A percentile compares a stretch with the other conserved stretches of the same genome.
Evolutionary conservation across 2,329 filamentous ascomycete species (phyloP).

Genomic region (Ascochyta koolunga): DNA sequence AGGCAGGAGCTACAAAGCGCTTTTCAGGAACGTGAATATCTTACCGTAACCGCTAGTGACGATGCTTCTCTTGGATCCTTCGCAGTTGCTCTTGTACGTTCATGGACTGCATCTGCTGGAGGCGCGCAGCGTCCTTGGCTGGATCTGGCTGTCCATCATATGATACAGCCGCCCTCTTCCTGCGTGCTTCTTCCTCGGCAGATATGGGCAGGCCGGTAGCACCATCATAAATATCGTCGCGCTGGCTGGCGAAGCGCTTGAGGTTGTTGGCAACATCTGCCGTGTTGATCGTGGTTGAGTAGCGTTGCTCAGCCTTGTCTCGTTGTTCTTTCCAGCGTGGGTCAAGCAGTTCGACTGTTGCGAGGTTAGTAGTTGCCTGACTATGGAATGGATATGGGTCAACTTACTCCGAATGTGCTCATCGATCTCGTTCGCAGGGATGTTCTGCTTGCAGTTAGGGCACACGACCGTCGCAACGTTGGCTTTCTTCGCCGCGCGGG

Average conservation of each 20-base stretch:
- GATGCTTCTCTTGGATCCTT: slow-evolving; percentile 64
- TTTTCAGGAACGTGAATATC: neutral
- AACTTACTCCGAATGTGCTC: slow-evolving; percentile 84
- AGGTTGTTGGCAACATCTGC: slow-evolving; percentile 91
- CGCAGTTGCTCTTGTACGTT: slow-evolving; percentile 88
- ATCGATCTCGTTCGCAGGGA: slow-evolving; percentile 85
- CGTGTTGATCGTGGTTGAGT: slow-evolving; percentile 84
- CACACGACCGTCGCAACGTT: slow-evolving; percentile 75
- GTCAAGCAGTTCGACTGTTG: slow-evolving; percentile 82
- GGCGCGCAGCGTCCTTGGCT: slow-evolving; percentile 60
- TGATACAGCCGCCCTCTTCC: slow-evolving; percentile 75
- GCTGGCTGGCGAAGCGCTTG: slow-evolving; percentile 89
- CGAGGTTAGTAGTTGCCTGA: slow-evolving; percentile 45
- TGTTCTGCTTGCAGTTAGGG: slow-evolving; percentile 90
- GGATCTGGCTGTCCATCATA: slow-evolving; percentile 68
- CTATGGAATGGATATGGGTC: neutral
- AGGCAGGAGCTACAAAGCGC: neutral
- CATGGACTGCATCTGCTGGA: slow-evolving; percentile 59
- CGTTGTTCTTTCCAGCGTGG: slow-evolving; percentile 96
- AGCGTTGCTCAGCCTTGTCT: slow-evolving; percentile 83
- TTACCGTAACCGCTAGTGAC: slow-evolving; percentile 18
- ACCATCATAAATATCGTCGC: slow-evolving; percentile 83
- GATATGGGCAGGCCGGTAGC: slow-evolving; percentile 70
- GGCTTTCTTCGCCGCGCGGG: slow-evolving; percentile 73
- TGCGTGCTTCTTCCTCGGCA: slow-evolving; percentile 74